These are phyloP conservation scores for Chaetomiaceae sp. DNA, from an alignment of 2,329 filamentous ascomycete species.

Conservation along the genomic window DNA sequence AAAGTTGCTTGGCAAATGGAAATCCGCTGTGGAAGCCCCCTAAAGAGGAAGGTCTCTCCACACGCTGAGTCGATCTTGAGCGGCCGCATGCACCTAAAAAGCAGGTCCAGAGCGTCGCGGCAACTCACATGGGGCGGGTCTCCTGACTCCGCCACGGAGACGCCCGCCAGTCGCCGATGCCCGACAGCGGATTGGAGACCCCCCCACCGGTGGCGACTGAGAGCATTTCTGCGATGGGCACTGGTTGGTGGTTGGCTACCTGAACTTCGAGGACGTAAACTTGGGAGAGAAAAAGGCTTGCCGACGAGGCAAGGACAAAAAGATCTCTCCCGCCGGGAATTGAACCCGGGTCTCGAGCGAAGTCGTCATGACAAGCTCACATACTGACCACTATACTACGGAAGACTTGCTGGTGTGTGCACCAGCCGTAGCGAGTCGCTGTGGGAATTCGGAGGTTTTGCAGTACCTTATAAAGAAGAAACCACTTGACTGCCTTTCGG, in stretches of 20 bases:
- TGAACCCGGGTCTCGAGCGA: slow-evolving; percentile 22
- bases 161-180: slow-evolving; percentile 17
- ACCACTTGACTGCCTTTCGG: neutral
- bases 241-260: too few relatives aligned
- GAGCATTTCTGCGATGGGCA: too few relatives aligned
- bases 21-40: neutral
- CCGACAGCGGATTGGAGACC: slow-evolving; percentile 1
- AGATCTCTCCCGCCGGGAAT: slow-evolving; percentile 20
- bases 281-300: neutral
- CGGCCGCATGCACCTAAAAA: slow-evolving; percentile 10
- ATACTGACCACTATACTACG: slow-evolving; percentile 25
- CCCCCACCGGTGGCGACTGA: neutral
- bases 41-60: slow-evolving; percentile 17
- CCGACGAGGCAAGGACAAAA: neutral
- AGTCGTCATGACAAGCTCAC: slow-evolving; percentile 19
- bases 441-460: neutral
- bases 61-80: neutral
- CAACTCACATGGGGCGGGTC: slow-evolving; percentile 3
- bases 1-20: slow-evolving; percentile 9
- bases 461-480: neutral
- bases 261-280: too few relatives aligned
- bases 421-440: slow-evolving; percentile 19
- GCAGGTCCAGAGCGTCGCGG: slow-evolving; percentile 8
- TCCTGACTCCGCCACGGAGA: neutral
- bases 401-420: slow-evolving; percentile 22